These are phyloP conservation scores for Phaseolus lunatus DNA, from an alignment of 306 rosid genomes.

Conservation along the genomic window DNA sequence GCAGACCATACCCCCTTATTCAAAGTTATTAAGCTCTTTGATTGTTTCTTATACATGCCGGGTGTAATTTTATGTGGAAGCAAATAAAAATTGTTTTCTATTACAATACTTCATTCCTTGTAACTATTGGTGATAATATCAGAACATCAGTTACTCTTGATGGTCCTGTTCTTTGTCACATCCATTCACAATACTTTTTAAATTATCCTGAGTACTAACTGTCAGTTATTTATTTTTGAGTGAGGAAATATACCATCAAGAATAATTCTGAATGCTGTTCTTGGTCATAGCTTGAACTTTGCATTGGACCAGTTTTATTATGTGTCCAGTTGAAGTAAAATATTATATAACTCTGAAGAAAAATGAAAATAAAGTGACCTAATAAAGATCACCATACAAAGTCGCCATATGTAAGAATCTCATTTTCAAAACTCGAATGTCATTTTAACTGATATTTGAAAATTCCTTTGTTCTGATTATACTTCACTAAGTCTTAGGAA, in stretches of 20 bases:
- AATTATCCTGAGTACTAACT: background rate
- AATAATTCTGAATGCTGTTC: background rate
- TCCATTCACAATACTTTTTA: background rate
- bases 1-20: background rate
- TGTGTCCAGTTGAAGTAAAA: background rate
- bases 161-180: background rate
- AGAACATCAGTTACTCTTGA: background rate
- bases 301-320: background rate
- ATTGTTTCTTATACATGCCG: background rate
- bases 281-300: background rate
- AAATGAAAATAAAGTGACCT: slow-evolving; percentile 1
- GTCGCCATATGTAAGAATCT: background rate
- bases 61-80: background rate
- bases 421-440: background rate
- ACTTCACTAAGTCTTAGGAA: background rate
- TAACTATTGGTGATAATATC: background rate
- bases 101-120: background rate
- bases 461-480: background rate
- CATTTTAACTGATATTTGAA: slow-evolving; percentile 1
- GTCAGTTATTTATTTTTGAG: background rate
- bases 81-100: background rate
- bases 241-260: background rate
- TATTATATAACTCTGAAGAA: background rate
- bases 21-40: background rate
- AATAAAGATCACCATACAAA: background rate